These are phyloP conservation scores for Zymoseptoria tritici DNA, from an alignment of 2,329 filamentous ascomycete species.

Conservation along the genomic window DNA sequence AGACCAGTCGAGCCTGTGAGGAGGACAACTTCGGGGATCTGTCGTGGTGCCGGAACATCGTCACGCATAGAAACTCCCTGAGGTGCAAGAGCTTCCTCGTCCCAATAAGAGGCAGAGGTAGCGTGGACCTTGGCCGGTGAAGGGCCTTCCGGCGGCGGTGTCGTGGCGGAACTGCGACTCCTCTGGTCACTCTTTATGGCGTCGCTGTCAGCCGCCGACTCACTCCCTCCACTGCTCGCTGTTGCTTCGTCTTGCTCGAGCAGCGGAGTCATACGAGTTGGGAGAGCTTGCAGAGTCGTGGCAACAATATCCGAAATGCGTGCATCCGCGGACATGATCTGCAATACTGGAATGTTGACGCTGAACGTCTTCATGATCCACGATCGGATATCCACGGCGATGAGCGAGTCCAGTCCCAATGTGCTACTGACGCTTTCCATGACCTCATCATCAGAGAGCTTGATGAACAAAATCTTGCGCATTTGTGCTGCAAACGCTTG, in stretches of 20 bases:
- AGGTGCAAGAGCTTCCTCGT: neutral
- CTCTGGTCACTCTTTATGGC: neutral
- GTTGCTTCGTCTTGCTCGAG: neutral
- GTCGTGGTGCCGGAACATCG: neutral
- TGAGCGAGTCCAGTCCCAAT: neutral
- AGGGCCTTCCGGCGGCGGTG: neutral
- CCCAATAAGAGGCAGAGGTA: neutral
- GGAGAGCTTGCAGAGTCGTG: neutral
- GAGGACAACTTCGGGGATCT: neutral
- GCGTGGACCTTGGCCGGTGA: neutral
- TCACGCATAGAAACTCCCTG: neutral
- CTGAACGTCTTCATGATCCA: neutral
- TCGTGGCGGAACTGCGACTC: neutral
- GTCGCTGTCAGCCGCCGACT: neutral
- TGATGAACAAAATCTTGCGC: neutral
- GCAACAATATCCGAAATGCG: neutral
- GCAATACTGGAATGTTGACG: neutral
- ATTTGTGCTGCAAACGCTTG: neutral
- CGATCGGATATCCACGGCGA: neutral
- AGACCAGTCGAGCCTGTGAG: neutral
- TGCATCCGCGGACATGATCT: neutral
- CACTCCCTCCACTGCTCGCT: neutral
- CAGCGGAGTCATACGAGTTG: neutral
- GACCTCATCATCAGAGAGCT: neutral
- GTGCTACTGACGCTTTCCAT: neutral